Percentiles rank a stretch among this genome's conserved stretches.
phyloP scores from a whole-genome alignment of 345 rosid species.

The Cardamine resedifolia region DNA sequence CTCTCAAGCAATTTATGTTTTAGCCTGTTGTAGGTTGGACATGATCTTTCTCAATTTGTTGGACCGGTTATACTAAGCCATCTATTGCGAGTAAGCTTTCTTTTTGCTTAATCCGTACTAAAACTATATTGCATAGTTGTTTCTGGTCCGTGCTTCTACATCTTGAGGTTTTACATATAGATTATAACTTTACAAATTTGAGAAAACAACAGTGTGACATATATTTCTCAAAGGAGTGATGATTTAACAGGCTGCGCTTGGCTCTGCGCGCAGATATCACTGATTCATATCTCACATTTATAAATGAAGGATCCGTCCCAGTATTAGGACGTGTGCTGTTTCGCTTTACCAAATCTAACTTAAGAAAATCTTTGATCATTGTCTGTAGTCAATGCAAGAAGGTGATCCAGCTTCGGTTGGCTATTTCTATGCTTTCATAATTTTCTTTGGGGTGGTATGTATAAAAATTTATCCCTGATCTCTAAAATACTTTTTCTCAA shows the following conservation, averaged over 20 bases:
- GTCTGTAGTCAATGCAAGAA: slow-evolving; percentile 85
- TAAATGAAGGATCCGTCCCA: neutral
- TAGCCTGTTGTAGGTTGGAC: slow-evolving; percentile 71
- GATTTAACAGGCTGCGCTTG: neutral
- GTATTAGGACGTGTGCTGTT: no score
- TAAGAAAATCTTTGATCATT: neutral
- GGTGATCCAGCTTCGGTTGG: slow-evolving; percentile 94
- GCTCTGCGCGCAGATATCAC: neutral
- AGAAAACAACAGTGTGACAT: neutral
- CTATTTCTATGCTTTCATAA: slow-evolving; percentile 75
- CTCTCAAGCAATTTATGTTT: slow-evolving; percentile 32
- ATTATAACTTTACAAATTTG: neutral
- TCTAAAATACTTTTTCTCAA: neutral
- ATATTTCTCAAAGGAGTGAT: neutral
- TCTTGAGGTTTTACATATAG: neutral
- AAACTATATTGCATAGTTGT: neutral
- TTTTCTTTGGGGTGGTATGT: slow-evolving; percentile 82
- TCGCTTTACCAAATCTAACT: no score
- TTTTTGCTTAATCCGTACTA: neutral
- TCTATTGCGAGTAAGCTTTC: slow-evolving; percentile 60
- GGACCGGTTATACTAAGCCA: slow-evolving; percentile 82
- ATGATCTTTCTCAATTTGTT: slow-evolving; percentile 79
- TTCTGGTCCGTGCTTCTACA: neutral
- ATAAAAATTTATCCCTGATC: neutral
- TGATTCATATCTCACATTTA: neutral